Conservation (phyloP, 169 alveolate genomes). For the Cryptosporidium tyzzeri region DNA sequence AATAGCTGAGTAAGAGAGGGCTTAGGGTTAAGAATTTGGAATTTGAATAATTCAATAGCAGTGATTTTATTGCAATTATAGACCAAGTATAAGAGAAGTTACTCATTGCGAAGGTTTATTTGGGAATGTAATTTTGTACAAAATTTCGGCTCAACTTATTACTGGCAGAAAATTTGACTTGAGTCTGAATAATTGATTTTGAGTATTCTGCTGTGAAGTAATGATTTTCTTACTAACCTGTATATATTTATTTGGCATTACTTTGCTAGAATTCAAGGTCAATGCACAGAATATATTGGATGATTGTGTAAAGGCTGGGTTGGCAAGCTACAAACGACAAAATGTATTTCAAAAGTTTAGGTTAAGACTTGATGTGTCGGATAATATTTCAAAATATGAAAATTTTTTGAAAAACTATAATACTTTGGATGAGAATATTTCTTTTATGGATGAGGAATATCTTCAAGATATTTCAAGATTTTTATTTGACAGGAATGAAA, state of each 20-base stretch:
- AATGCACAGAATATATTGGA: neutral
- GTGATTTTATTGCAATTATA: too few species aligned
- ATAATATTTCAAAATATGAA: neutral
- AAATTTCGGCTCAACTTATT: neutral
- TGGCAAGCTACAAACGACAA: neutral
- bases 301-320: neutral
- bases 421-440: neutral
- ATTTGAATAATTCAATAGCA: too few species aligned
- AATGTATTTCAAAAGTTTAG: neutral
- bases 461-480: neutral
- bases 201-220: neutral
- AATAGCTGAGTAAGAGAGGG: neutral
- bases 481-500: constrained; percentile 15
- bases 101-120: neutral
- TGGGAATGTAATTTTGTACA: neutral
- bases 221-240: neutral
- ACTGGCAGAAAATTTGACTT: neutral
- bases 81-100: neutral
- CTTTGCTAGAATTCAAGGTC: neutral
- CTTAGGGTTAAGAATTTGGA: neutral
- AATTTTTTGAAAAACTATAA: neutral
- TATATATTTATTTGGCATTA: neutral
- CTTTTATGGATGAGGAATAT: constrained; percentile 6
- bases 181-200: neutral
- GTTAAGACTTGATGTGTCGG: neutral